Evolutionary conservation across 257 asterid genomes (phyloP), one percentile per base, ranked within the genome.

Genomic region (Cruciata laevipes): DNA sequence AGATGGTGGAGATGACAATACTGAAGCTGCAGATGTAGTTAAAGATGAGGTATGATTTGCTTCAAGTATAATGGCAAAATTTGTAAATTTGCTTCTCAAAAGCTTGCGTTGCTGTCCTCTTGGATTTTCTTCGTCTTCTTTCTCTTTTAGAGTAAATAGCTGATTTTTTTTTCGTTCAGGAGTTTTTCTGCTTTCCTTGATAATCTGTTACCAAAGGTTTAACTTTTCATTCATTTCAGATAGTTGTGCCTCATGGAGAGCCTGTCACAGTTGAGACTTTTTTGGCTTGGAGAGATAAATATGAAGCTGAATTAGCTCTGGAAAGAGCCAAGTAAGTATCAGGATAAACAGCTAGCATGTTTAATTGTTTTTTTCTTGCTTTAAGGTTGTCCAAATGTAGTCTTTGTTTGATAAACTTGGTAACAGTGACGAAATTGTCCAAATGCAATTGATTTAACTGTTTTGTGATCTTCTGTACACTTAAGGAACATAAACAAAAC

Each of bases 201-300:
- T 25, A 32, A 13, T 35, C 53, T 67, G 33, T 11, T 33, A 67
- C 74, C 73, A 52, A 25, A 13, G 52, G 64, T 23, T 75, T 47
- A 16, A 47, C 20, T 69, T 64, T 67, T 72, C 57, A 77, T 74
- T 73, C 68, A 82, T 81, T 60, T 60, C 87, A 94, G 99, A 73
- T 94, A 71, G 81, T 94, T 74, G 74, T 90, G 65, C 98, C 99
- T 24, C 99, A 94, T 64, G 99, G 98, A 82, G 99, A 94, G 83
- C 87, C 96, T 17, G 99, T 94, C 55, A 94, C 97, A 4, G 82
- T 90, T 20, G 98, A 94, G 3, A 83, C 96, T 27, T 94, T 94
- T 83, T 76, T 83, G 89, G 99, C 96, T 38, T 94, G 99, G 99
- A 85, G 98, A 68, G 99, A 94, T 73, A 94, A 89, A 84, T 90